Base-by-base conservation (phyloP, 495 filamentous ascomycete species). In the Umbilicaria muhlenbergii region DNA sequence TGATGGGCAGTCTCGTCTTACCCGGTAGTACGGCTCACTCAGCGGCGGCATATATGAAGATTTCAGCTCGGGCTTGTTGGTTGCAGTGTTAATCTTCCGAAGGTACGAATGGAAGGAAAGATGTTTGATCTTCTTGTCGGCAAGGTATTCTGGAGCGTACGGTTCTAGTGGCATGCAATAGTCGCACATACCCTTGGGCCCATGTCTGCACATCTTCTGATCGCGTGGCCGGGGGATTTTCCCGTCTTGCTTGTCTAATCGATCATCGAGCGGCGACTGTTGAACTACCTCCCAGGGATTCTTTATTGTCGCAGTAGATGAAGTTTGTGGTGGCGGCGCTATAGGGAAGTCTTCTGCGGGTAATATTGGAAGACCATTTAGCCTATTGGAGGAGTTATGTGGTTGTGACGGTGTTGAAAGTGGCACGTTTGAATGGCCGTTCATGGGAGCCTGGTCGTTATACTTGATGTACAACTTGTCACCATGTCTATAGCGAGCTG, bases 161-260 rank as follows among this genome's bases (percentile, higher is more conserved):
- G 91, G 92, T 56, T 99, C 92, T 31, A 99, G 67, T 1, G 91
- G 91, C 84, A 89, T 94, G 69, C 91, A 99, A 62, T 95, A 94
- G 61, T 99, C 91, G 59, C 91, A 99, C 92, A 96, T 96, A 50
- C 92, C 91, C 59, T 92, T 94, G 16, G 80, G 77, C 6, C 89
- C 88, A 60, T 99, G 91, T 51, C 81, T 81, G 65, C 91, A 99
- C 83, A 99, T 87, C 54, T 84, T 88, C 34, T 60, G 58, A 53
- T 95, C 92, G 34, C 69, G 68, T 34, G 63, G 65, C 39, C 91
- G 70, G 32, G 77, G 71, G 38, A 96, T 96, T 68, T 95, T 99
- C 41, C 91, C 92, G 74, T 94, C 84, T 51, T 78, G 70, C 63
- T 75, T 85, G 54, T 99, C 91, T 49, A 99, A 63, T 17, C 71